Evolutionary conservation across 768 basidiomycete species (phyloP), one percentile per base, ranked within the genome.

Genomic region (Suillus subluteus): DNA sequence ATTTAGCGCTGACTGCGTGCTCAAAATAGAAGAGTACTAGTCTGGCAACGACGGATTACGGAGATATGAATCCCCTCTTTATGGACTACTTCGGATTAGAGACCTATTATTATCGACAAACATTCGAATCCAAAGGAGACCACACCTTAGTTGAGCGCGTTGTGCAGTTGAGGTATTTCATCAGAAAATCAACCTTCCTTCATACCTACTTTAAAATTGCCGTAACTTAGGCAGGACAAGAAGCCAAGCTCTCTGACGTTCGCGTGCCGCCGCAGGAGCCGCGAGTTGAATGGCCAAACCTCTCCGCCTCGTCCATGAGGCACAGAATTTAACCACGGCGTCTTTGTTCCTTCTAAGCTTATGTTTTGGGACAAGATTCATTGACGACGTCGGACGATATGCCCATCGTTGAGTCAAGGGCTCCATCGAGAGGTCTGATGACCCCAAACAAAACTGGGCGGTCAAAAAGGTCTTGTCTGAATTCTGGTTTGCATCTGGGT

Each of bases 321-420:
- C 0, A 84, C 89, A 0, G 91, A 91, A 6, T 76, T 92, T 0
- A 91, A 92, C 71, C 91, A 92, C 71, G 91, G 91, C 37, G 90
- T 92, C 55, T 94, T 93, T 73, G 80, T 94, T 16, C 92, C 91
- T 3, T 92, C 93, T 81, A 81, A 82, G 58, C 74, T 89, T 67
- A 93, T 93, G 91, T 92, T 94, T 12, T 35, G 35, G 35, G 35
- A 6, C 6, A 1, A 35, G 6, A 35, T 35, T 35, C 35, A 6
- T 6, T 5, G 35, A 5, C 38, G 38, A 13, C 12, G 26, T 26
- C 26, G 26, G 38, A 40, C 11, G 35, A 35, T 35, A 35, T 35
- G 35, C 35, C 35, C 35, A 35, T 94, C 71, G 85, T 93, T n/a
- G n/a, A n/a, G n/a, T n/a, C 84, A 92, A 77, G 88, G 86, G 1